A percentile compares a stretch with the other conserved stretches of the same genome.
Conservation (phyloP, 2,329 filamentous ascomycete species). For the Sporothrix sp. region DNA sequence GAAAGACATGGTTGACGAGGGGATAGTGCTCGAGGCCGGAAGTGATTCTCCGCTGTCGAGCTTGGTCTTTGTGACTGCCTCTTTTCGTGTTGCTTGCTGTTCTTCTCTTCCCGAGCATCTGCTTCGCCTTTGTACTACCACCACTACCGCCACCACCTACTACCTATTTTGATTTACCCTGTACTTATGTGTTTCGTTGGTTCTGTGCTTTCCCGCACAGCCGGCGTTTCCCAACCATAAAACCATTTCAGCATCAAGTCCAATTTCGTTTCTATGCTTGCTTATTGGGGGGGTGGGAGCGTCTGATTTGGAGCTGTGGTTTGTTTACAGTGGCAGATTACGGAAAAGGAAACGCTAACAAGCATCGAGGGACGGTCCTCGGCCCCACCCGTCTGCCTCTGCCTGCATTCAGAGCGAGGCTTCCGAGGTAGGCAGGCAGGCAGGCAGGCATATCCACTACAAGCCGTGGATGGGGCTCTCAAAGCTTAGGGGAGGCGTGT, state of each 20-base stretch:
- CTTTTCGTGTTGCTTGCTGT: not conserved
- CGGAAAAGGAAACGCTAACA: no score
- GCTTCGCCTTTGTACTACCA: slow-evolving; percentile 8
- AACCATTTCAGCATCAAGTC: not conserved
- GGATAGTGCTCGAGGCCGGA: not conserved
- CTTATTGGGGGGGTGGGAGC: no score
- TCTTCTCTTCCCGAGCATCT: slow-evolving; percentile 1
- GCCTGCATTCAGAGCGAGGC: no score
- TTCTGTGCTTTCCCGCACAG: not conserved
- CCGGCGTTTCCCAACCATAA: not conserved
- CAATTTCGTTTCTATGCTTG: not conserved
- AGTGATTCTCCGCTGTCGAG: not conserved
- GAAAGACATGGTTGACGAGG: not conserved
- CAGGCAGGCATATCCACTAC: no score
- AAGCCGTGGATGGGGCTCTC: no score
- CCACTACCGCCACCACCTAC: not conserved
- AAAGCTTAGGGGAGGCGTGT: no score
- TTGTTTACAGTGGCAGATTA: no score
- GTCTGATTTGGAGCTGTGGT: no score
- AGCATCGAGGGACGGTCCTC: no score
- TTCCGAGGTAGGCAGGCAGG: no score
- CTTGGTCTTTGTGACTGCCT: not conserved
- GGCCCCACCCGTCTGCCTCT: no score
- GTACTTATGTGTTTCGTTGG: not conserved
- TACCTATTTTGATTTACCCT: not conserved